Percentiles rank a stretch among this genome's conserved stretches.
phyloP scores from a whole-genome alignment of 2,329 filamentous ascomycete species.

The Arthroderma sp. region DNA sequence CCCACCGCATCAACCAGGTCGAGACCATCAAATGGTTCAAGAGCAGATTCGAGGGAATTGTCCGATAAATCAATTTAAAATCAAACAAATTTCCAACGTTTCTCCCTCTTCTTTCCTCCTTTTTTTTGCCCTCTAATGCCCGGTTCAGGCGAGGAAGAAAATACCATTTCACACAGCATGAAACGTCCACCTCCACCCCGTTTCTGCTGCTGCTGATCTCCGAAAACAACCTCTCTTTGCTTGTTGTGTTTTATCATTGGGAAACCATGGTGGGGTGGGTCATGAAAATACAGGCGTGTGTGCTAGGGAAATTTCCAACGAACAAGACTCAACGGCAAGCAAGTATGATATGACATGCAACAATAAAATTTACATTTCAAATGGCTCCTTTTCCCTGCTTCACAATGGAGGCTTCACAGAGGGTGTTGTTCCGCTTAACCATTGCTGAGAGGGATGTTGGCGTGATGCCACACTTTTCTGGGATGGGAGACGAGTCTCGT shows the following conservation, averaged over 20 bases:
- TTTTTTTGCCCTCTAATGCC: slow-evolving; percentile 4
- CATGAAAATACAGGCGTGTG: not conserved
- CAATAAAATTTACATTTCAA: slow-evolving; percentile 8
- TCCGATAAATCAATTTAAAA: slow-evolving; percentile 58
- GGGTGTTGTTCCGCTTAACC: slow-evolving; percentile 48
- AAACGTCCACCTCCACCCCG: not conserved
- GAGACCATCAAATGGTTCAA: slow-evolving; percentile 99
- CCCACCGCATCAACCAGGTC: slow-evolving; percentile 83
- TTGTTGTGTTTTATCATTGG: not conserved
- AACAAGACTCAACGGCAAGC: not conserved
- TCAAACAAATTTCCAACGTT: not conserved
- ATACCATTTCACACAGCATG: not conserved
- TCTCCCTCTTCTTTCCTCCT: not conserved
- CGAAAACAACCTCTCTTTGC: not conserved
- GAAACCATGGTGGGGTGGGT: not conserved
- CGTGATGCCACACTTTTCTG: not conserved
- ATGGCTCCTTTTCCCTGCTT: slow-evolving; percentile 27
- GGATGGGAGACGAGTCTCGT: not conserved
- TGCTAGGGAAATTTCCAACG: not conserved
- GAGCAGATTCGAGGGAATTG: slow-evolving; percentile 93
- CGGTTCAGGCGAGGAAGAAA: not conserved
- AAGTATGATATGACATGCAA: slow-evolving; percentile 10
- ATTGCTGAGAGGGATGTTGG: slow-evolving; percentile 36
- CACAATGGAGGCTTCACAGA: slow-evolving; percentile 48
- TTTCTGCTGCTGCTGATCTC: not conserved